A percentile compares a stretch with the other conserved stretches of the same genome.
These are phyloP conservation scores for Calvatia gigantea DNA, from an alignment of 768 basidiomycete species.

Conservation along the genomic window DNA sequence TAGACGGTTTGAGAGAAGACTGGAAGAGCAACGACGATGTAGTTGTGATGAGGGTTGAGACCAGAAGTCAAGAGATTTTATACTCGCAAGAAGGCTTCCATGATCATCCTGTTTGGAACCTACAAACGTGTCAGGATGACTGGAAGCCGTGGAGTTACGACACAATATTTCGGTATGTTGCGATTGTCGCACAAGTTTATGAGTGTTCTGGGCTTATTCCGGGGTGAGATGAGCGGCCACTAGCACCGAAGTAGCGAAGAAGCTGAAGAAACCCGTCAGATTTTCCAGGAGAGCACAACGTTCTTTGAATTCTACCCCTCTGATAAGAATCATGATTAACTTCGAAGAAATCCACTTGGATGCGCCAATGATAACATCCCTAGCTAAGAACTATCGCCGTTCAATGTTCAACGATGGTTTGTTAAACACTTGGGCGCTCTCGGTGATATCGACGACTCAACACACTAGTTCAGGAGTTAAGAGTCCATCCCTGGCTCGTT, in stretches of 20 bases:
- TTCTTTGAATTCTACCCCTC: neutral
- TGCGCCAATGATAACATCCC: too few species aligned
- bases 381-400: too few species aligned
- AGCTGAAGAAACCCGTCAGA: neutral
- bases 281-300: neutral
- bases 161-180: neutral
- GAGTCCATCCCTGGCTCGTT: neutral
- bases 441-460: too few species aligned
- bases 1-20: neutral
- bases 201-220: neutral
- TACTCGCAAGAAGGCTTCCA: neutral
- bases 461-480: neutral
- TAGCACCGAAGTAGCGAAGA: neutral
- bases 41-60: neutral
- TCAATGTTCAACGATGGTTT: too few species aligned
- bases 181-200: neutral
- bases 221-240: neutral
- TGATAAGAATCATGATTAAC: too few species aligned
- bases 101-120: neutral
- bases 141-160: neutral
- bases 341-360: neutral
- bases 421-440: too few species aligned
- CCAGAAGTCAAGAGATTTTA: neutral
- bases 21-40: neutral
- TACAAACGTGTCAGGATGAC: neutral